These are phyloP conservation scores for Fusarium sp. DNA, from an alignment of 2,329 filamentous ascomycete species.

Conservation along the genomic window DNA sequence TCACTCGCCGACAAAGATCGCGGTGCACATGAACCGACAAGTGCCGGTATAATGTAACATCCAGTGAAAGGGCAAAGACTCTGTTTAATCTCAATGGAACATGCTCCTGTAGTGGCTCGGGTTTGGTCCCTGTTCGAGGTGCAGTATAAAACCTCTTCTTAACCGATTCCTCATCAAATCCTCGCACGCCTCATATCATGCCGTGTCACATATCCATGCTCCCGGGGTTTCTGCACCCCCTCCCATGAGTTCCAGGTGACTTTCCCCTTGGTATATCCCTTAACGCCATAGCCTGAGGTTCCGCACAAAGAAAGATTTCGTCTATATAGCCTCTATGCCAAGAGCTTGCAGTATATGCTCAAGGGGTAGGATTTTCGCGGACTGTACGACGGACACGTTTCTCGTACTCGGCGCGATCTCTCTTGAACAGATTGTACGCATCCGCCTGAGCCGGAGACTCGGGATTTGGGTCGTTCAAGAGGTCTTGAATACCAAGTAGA, in stretches of 20 bases:
- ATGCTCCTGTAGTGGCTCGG: constrained; percentile 3
- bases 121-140: constrained; percentile 8
- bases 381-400: constrained; percentile 88
- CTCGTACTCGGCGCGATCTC: constrained; percentile 88
- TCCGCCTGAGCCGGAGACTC: constrained; percentile 97
- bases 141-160: neutral
- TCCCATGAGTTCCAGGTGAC: constrained; percentile 31
- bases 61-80: neutral
- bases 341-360: constrained; percentile 7
- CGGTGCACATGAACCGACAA: constrained; percentile 5
- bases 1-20: constrained; percentile 23
- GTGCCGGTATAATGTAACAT: neutral
- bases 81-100: constrained; percentile 10
- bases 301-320: constrained; percentile 31
- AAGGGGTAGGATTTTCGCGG: constrained; percentile 86
- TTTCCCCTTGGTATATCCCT: constrained; percentile 48
- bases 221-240: constrained; percentile 7
- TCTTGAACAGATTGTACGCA: constrained; percentile 96
- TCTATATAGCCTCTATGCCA: constrained; percentile 26
- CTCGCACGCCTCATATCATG: constrained; percentile 32
- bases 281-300: constrained; percentile 48
- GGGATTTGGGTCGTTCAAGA: constrained; percentile 95
- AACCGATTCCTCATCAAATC: constrained; percentile 6
- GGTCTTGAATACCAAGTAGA: constrained; percentile 91
- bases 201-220: constrained; percentile 13